A percentile compares a stretch with the other conserved stretches of the same genome.
Evolutionary conservation across 352 stramenopile species (phyloP).

Genomic region (Globisporangium orthogonon): DNA sequence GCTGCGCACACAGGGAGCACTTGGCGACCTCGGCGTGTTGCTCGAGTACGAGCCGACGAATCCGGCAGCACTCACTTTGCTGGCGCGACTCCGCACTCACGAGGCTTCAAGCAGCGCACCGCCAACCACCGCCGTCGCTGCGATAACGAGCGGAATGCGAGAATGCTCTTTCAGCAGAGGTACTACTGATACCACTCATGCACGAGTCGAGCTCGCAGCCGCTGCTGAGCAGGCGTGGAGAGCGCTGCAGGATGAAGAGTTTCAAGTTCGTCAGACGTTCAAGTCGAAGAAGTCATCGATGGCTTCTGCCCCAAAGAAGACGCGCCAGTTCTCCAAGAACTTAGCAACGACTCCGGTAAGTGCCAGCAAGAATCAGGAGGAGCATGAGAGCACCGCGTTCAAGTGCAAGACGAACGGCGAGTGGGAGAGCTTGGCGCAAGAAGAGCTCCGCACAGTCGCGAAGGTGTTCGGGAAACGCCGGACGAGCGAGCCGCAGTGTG

Average conservation of each 20-base stretch:
- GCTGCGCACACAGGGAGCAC: slow-evolving; percentile 20
- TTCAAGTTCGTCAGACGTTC: slow-evolving; percentile 19
- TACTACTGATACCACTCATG: neutral
- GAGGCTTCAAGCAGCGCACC: neutral
- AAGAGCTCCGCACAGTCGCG: slow-evolving; percentile 15
- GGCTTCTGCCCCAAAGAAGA: slow-evolving; percentile 2
- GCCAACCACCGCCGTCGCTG: neutral
- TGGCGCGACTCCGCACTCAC: slow-evolving; percentile 1
- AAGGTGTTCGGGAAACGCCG: slow-evolving; percentile 11
- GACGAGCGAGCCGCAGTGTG: neutral
- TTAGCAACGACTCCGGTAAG: neutral
- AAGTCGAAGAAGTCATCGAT: slow-evolving; percentile 7
- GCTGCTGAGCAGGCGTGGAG: slow-evolving; percentile 34
- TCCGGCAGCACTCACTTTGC: slow-evolving; percentile 14
- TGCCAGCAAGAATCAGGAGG: neutral
- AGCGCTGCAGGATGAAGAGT: slow-evolving; percentile 49
- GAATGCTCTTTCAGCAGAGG: neutral
- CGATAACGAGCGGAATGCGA: neutral
- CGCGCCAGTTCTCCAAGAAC: slow-evolving; percentile 4
- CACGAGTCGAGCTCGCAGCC: slow-evolving; percentile 6
- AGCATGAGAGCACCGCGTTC: slow-evolving; percentile 2
- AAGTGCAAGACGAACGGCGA: slow-evolving; percentile 13
- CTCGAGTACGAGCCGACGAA: slow-evolving; percentile 34
- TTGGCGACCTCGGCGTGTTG: slow-evolving; percentile 20
- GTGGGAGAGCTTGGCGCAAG: slow-evolving; percentile 13